A percentile compares a stretch with the other conserved stretches of the same genome.
Evolutionary conservation across 176 grass and related monocot species (phyloP).

Genomic region (Triticum aestivum): IWGSC_CS_RefSeq_v2.1 NC_057803.1:490768290-490768789

Average conservation of each 20-base stretch:
- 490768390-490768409: constrained; percentile 92
- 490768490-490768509: constrained; percentile 81
- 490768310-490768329: constrained; percentile 85
- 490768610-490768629: constrained; percentile 88
- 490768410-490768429: constrained; percentile 86
- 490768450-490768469: constrained; percentile 54
- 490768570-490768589: constrained; percentile 89
- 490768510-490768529: constrained; percentile 83
- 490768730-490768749: neutral
- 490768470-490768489: constrained; percentile 82
- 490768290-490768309: constrained; percentile 57
- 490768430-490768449: constrained; percentile 73
- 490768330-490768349: constrained; percentile 89
- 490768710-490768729: neutral
- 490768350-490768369: constrained; percentile 81
- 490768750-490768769: neutral
- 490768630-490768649: constrained; percentile 28
- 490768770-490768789: neutral
- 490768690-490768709: neutral
- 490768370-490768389: constrained; percentile 69
- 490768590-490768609: constrained; percentile 75
- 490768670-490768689: neutral
- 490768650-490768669: neutral
- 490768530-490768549: constrained; percentile 83
- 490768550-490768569: constrained; percentile 90